Conservation (phyloP, 1,139 yeast genomes). For the Kodamaea derodonti region DNA sequence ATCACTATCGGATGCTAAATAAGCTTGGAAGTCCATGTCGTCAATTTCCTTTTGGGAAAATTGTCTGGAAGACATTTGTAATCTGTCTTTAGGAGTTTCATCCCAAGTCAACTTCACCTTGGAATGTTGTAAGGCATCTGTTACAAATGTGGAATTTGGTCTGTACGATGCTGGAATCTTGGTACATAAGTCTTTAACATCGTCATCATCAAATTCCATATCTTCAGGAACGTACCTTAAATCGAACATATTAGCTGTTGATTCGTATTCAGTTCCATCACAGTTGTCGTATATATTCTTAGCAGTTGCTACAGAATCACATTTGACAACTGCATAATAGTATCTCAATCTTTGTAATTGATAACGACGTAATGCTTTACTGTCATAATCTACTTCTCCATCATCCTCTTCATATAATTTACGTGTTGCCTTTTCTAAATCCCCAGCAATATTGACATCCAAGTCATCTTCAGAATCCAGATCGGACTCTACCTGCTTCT, state of each 20-base stretch:
- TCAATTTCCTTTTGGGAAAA: slow-evolving; percentile 89
- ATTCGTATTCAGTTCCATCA: slow-evolving; percentile 94
- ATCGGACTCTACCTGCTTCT: slow-evolving; percentile 19
- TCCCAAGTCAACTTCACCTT: slow-evolving; percentile 96
- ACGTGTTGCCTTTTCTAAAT: slow-evolving; percentile 52
- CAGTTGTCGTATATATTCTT: slow-evolving; percentile 74
- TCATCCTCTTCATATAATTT: slow-evolving; percentile 69
- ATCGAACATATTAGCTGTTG: slow-evolving; percentile 93
- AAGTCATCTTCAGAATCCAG: slow-evolving; percentile 45
- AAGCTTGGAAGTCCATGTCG: slow-evolving; percentile 95
- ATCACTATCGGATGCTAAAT: slow-evolving; percentile 86
- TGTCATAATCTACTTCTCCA: slow-evolving; percentile 69
- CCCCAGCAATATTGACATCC: slow-evolving; percentile 40
- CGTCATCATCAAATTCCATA: slow-evolving; percentile 74
- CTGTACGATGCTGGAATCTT: slow-evolving; percentile 73
- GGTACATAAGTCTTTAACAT: slow-evolving; percentile 68
- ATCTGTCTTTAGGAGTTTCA: slow-evolving; percentile 90
- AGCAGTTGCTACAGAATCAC: slow-evolving; percentile 75
- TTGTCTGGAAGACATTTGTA: slow-evolving; percentile 72
- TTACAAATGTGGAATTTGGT: slow-evolving; percentile 76
- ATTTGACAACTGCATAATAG: slow-evolving; percentile 87
- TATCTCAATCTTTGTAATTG: slow-evolving; percentile 86
- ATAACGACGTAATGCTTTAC: slow-evolving; percentile 61
- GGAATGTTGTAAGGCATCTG: slow-evolving; percentile 91
- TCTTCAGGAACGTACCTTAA: slow-evolving; percentile 89